phyloP scores from a whole-genome alignment of 2,329 filamentous ascomycete genomes.

The Hypocrella siamensis region DNA sequence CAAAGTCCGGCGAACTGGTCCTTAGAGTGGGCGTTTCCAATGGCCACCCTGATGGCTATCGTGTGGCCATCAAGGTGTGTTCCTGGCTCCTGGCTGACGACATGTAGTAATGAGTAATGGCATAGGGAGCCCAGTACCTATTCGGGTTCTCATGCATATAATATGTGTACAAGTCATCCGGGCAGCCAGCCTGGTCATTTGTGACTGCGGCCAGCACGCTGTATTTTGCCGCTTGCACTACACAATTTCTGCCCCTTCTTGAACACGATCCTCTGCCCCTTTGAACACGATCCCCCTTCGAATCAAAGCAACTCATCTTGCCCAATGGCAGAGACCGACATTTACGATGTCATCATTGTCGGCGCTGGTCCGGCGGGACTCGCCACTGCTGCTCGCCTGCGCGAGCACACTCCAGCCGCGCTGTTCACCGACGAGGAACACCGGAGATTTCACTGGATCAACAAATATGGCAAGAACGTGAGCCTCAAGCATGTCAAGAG shows the following conservation, averaged over 20 bases:
- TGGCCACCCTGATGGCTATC: slow-evolving; percentile 5
- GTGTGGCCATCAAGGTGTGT: slow-evolving; percentile 3
- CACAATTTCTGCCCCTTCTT: too few species aligned
- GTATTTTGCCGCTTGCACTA: not conserved
- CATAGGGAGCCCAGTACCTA: too few species aligned
- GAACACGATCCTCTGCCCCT: too few species aligned
- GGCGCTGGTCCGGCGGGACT: slow-evolving; percentile 64
- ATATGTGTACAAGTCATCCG: too few species aligned
- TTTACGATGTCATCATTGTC: slow-evolving; percentile 55
- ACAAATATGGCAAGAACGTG: slow-evolving; percentile 45
- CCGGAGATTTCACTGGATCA: slow-evolving; percentile 65
- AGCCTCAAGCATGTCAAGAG: slow-evolving; percentile 32
- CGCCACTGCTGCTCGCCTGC: slow-evolving; percentile 55
- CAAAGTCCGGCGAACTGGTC: too few species aligned
- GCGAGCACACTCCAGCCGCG: slow-evolving; percentile 58
- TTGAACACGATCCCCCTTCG: not conserved
- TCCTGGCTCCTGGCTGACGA: not conserved
- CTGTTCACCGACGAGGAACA: slow-evolving; percentile 77
- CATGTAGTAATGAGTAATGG: not conserved
- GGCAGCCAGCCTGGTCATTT: not conserved
- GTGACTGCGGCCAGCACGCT: not conserved
- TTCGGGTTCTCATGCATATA: slow-evolving; percentile 2
- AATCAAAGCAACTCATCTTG: not conserved
- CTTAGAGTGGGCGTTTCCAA: too few species aligned
- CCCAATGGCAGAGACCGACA: slow-evolving; percentile 8